Percentiles rank a stretch among this genome's conserved stretches.
Conservation (phyloP, 805 yeast genomes). For the Metschnikowia baotianmanensis region DNA sequence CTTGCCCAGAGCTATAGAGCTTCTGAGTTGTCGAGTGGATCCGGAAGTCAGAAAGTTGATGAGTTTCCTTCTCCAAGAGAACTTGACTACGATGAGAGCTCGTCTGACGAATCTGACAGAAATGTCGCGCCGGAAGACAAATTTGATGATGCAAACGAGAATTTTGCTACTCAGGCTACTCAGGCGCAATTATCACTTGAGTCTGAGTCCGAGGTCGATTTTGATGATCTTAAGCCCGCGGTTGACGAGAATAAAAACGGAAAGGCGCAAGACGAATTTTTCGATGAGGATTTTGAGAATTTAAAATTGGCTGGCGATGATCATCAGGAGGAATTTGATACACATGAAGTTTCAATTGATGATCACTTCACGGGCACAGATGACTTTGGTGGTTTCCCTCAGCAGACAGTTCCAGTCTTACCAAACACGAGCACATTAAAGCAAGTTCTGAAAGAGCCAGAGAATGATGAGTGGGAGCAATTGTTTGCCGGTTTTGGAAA, state of each 20-base stretch:
- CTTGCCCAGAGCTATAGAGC: conserved; percentile 12
- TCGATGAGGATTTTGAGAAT: conserved; percentile 39
- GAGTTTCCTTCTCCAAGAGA: conserved; percentile 67
- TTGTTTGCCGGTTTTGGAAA: conserved; percentile 87
- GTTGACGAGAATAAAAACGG: conserved; percentile 2
- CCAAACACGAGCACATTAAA: no score
- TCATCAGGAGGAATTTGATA: conserved; percentile 27
- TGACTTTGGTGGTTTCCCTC: conserved; percentile 13
- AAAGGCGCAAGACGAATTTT: conserved; percentile 24
- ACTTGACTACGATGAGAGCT: conserved; percentile 51
- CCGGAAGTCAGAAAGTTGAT: conserved; percentile 20
- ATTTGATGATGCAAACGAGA: conserved; percentile 34
- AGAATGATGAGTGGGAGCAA: conserved; percentile 89
- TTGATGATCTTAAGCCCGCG: conserved; percentile 40
- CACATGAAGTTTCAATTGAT: conserved; percentile 26
- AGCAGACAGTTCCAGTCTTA: no score
- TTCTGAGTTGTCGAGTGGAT: conserved; percentile 8
- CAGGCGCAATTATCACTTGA: conserved; percentile 6
- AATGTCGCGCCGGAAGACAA: conserved; percentile 20
- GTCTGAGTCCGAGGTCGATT: conserved; percentile 36
- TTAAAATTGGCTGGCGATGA: conserved; percentile 34
- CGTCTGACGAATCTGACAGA: conserved; percentile 39
- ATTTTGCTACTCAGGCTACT: conserved; percentile 19
- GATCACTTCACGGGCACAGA: conserved; percentile 44
- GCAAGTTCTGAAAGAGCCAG: no score